These are phyloP conservation scores for Aspergillus uvarum DNA, from an alignment of 2,329 filamentous ascomycete species.

Conservation along the genomic window DNA sequence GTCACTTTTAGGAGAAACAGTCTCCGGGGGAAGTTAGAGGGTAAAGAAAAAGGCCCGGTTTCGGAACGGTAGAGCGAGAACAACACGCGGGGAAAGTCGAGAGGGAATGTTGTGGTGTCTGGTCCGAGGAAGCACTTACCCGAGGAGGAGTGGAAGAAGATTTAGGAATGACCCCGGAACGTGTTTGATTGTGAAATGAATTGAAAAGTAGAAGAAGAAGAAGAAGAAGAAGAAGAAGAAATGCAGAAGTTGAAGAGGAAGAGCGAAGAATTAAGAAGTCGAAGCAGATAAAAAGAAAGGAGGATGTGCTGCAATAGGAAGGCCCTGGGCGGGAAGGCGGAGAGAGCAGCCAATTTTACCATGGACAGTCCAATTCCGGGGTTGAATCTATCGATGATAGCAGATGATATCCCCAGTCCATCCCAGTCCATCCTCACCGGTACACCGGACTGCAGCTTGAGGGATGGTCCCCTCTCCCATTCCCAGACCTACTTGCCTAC, in stretches of 20 bases:
- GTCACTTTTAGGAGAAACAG: constrained; percentile 20
- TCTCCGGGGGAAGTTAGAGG: constrained; percentile 19
- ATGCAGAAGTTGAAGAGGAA: constrained; percentile 1
- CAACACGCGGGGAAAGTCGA: not conserved
- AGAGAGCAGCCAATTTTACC: not conserved
- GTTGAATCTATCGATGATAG: not conserved
- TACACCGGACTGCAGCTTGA: constrained; percentile 16
- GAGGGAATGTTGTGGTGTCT: not conserved
- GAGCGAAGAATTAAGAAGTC: not conserved
- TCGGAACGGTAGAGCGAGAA: constrained; percentile 21
- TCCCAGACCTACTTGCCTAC: not conserved
- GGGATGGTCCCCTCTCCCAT: constrained; percentile 3
- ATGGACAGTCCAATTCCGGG: not conserved
- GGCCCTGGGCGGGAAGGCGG: not conserved
- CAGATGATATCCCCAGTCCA: no score
- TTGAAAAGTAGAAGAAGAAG: not conserved
- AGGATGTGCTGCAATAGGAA: not conserved
- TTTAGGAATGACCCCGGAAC: not conserved
- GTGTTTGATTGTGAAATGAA: not conserved
- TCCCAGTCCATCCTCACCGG: constrained; percentile 12
- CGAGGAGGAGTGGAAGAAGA: not conserved
- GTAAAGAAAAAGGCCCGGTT: constrained; percentile 26
- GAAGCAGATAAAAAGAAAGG: not conserved
- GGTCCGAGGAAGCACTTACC: not conserved
- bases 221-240: constrained; percentile 1